These are phyloP conservation scores for Lasiodiplodia hormozganensis DNA, from an alignment of 2,329 filamentous ascomycete genomes.

Conservation along the genomic window DNA sequence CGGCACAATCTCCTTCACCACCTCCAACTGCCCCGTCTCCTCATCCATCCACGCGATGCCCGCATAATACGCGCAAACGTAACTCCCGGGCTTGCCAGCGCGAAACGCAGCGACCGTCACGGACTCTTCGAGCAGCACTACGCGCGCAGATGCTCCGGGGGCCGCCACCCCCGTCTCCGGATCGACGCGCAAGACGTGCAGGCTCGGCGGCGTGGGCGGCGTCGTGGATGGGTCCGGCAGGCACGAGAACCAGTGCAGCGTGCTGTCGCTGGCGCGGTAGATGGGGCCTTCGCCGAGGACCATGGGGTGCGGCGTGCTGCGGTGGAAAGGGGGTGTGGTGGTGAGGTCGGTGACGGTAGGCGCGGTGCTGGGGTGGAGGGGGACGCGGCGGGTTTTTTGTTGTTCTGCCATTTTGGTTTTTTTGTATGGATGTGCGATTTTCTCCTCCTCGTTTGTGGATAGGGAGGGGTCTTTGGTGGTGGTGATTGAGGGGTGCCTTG, in stretches of 20 bases:
- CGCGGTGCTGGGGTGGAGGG: background rate
- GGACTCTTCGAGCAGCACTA: background rate
- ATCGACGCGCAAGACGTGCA: background rate
- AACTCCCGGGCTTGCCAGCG: background rate
- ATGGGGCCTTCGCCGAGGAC: slow-evolving; percentile 1
- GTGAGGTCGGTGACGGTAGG: background rate
- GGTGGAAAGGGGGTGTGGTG: background rate
- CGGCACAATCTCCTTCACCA: background rate
- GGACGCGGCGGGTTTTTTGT: background rate
- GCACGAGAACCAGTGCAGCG: background rate
- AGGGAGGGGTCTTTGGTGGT: background rate
- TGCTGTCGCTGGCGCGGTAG: slow-evolving; percentile 1
- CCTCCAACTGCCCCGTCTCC: background rate
- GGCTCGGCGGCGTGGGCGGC: background rate
- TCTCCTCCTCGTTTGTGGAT: no score
- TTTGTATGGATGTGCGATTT: no score
- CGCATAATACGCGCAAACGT: background rate
- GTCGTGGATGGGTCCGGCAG: background rate
- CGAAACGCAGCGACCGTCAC: background rate
- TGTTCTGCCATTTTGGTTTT: background rate
- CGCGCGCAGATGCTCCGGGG: no score
- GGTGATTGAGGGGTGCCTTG: background rate
- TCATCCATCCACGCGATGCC: background rate
- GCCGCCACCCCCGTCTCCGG: background rate
- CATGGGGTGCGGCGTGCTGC: background rate